Evolutionary conservation across 495 filamentous ascomycete species (phyloP).

Genomic region (Hypomontagnella monticulosa): DNA sequence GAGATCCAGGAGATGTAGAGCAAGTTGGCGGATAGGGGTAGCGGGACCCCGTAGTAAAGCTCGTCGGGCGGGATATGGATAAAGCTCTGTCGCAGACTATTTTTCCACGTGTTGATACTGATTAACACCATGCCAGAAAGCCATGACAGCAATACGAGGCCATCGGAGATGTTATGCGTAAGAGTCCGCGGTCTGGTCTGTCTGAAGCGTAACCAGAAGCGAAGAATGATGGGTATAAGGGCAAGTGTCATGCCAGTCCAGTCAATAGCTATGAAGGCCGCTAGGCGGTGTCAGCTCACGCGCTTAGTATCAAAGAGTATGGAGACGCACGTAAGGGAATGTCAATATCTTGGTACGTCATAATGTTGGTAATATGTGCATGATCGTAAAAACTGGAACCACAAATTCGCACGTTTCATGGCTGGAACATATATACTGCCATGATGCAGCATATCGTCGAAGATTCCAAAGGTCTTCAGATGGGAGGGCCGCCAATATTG

Average conservation of each 20-base stretch:
- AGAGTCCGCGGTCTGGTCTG: background rate
- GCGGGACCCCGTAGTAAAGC: slow-evolving; percentile 7
- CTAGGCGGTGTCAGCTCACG: slow-evolving; percentile 10
- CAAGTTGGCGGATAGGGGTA: background rate
- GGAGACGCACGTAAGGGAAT: slow-evolving; percentile 13
- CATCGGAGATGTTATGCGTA: slow-evolving; percentile 1
- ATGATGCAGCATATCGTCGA: background rate
- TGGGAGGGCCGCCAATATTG: background rate
- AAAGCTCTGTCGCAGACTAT: slow-evolving; percentile 3
- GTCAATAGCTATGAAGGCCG: slow-evolving; percentile 15
- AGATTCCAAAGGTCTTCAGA: background rate
- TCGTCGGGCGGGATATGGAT: background rate
- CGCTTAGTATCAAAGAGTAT: background rate
- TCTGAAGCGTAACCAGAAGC: slow-evolving; percentile 2
- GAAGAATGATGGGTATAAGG: slow-evolving; percentile 6
- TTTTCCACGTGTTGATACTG: slow-evolving; percentile 16
- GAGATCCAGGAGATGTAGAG: slow-evolving; percentile 17
- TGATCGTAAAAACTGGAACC: background rate
- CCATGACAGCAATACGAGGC: slow-evolving; percentile 9
- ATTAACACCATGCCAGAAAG: slow-evolving; percentile 5
- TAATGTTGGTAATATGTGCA: background rate
- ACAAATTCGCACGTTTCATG: background rate
- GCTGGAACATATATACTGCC: background rate
- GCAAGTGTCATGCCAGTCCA: slow-evolving; percentile 5
- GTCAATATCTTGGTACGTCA: slow-evolving; percentile 13